phyloP scores from a whole-genome alignment of 1,139 yeast genomes.

The Yamadazyma buinensis region DNA sequence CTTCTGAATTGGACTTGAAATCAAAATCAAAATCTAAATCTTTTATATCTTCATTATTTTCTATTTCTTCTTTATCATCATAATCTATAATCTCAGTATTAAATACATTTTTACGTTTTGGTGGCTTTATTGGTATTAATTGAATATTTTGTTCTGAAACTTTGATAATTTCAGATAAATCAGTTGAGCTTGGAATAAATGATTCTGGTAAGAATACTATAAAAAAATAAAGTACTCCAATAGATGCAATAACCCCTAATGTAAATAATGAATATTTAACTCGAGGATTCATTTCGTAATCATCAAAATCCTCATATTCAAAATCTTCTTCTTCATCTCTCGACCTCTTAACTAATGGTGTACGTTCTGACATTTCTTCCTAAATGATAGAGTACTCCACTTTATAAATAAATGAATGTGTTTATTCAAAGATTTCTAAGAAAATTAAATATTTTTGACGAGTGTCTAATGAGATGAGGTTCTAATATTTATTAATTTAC shows the following conservation, averaged over 20 bases:
- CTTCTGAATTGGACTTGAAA: neutral
- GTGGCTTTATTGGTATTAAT: slow-evolving; percentile 21
- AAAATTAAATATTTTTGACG: neutral
- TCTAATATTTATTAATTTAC: too few relatives aligned
- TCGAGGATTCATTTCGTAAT: slow-evolving; percentile 14
- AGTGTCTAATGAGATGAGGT: too few relatives aligned
- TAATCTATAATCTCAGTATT: neutral
- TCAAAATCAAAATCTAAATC: slow-evolving; percentile 1
- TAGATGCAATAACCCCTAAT: slow-evolving; percentile 16
- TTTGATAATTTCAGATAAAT: slow-evolving; percentile 23
- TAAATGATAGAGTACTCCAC: too few relatives aligned
- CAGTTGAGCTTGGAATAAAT: slow-evolving; percentile 33
- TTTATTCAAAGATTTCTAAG: neutral
- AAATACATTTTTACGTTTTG: neutral
- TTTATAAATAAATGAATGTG: too few relatives aligned
- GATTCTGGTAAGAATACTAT: slow-evolving; percentile 29
- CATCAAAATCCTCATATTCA: slow-evolving; percentile 17
- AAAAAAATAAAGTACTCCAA: slow-evolving; percentile 26
- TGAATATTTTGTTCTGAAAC: slow-evolving; percentile 23
- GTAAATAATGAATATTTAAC: slow-evolving; percentile 14
- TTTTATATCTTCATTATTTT: slow-evolving; percentile 2
- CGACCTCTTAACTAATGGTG: slow-evolving; percentile 10
- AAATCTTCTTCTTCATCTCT: slow-evolving; percentile 10
- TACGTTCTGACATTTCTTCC: slow-evolving; percentile 15
- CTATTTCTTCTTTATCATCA: neutral